Evolutionary conservation across 768 basidiomycete genomes (phyloP), one percentile per base, ranked within the genome.

Genomic region (Calocera cornea): DNA sequence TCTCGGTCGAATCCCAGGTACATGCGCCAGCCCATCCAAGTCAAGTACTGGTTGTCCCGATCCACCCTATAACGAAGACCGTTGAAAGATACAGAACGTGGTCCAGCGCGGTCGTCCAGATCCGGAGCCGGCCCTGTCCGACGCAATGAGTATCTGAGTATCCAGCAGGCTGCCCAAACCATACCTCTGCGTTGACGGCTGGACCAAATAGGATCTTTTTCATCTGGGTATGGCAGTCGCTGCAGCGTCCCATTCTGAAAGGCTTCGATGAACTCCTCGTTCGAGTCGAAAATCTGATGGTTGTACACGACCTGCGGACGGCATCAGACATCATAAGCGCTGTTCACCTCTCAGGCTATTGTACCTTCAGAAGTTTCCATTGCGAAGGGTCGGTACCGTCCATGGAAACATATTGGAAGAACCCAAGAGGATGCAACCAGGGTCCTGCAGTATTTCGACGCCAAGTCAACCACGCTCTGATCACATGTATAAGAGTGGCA

Each of bases 11-110:
- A 87, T 64, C 83, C 82, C 34, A 86, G 77, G 69, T 82, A 86
- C 74, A 86, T 66, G 0, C 79, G 78, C 84, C 85, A 87, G 1
- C 84, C 84, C 83, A 87, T 83, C 86, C 86, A 88, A 50, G 79
- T 83, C n/a, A 87, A 74, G 69, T 83, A 86, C 69, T 83, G 79
- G 49, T 77, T 75, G 40, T 79, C 78, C 27, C 72, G 72, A 70
- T 87, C 83, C 1, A 87, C 81, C 41, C 83, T 77, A 72, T 83
- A 87, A 2, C 86, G 79, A 68, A 82, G 72, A 0, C 87, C 86
- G 8, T 81, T 81, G 73, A 87, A 87, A 1, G 81, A 81, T 0
- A 88, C 84, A 0, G 80, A 80, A 41, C 87, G 82, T 33, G 87
- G 87, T 2, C 87, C 87, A 1, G 86, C 83, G 34, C 83, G 81